Conservation (phyloP, 805 yeast species). For the Saccharomycopsis schoenii region DNA sequence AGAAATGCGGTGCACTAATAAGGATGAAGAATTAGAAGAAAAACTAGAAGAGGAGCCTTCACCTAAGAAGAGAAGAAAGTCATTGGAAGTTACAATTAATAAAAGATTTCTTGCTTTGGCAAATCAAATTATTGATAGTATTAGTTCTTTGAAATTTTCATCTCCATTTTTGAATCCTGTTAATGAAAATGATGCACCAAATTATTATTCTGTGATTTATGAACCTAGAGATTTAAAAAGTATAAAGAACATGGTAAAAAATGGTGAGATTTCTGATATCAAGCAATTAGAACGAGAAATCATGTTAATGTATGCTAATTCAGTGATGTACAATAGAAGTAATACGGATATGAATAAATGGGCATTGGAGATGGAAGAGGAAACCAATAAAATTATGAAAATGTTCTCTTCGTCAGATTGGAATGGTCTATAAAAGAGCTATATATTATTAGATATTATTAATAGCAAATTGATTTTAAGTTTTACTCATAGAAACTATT, state of each 20-base stretch:
- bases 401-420: slow-evolving; percentile 49
- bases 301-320: slow-evolving; percentile 72
- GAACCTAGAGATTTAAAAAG: slow-evolving; percentile 62
- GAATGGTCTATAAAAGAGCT: neutral
- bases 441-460: neutral
- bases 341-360: slow-evolving; percentile 51
- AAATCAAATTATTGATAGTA: slow-evolving; percentile 49
- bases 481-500: too few relatives aligned
- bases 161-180: slow-evolving; percentile 69
- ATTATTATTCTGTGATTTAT: slow-evolving; percentile 50
- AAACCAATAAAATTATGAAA: slow-evolving; percentile 45
- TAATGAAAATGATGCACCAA: slow-evolving; percentile 54
- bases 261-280: slow-evolving; percentile 40
- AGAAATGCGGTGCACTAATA: neutral
- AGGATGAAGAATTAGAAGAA: neutral
- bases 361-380: slow-evolving; percentile 63
- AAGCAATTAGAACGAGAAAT: slow-evolving; percentile 57
- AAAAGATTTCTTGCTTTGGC: slow-evolving; percentile 56
- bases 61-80: neutral
- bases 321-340: slow-evolving; percentile 69
- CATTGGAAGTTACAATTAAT: slow-evolving; percentile 21
- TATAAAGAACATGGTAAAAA: slow-evolving; percentile 47
- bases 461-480: neutral
- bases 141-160: slow-evolving; percentile 62
- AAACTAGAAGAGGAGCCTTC: neutral